Conservation (phyloP, 805 yeast species). For the Suhomyces sp. region DNA sequence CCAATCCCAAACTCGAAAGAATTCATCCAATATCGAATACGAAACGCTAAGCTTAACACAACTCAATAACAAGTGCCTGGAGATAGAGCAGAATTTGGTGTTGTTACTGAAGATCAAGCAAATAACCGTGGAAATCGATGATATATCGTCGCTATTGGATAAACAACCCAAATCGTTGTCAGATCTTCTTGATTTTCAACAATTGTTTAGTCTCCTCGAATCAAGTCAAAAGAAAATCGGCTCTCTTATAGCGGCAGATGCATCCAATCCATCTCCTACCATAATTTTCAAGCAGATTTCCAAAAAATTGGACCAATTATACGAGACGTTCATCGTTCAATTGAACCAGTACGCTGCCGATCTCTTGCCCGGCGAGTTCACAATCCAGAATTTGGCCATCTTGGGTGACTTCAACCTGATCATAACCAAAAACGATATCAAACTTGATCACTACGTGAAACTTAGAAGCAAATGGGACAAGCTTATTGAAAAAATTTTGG, state of each 20-base stretch:
- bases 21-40: background rate
- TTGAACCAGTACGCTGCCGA: constrained; percentile 15
- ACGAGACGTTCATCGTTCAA: constrained; percentile 9
- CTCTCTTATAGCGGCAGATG: background rate
- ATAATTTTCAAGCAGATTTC: constrained; percentile 6
- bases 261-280: background rate
- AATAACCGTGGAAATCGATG: background rate
- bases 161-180: constrained; percentile 7
- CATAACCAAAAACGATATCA: constrained; percentile 6
- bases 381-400: constrained; percentile 7
- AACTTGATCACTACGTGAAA: constrained; percentile 5
- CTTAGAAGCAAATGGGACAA: constrained; percentile 11
- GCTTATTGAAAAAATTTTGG: constrained; percentile 12
- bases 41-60: constrained; percentile 5
- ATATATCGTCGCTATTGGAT: constrained; percentile 5
- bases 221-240: background rate
- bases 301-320: constrained; percentile 1
- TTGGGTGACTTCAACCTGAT: constrained; percentile 12
- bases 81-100: constrained; percentile 1
- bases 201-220: constrained; percentile 8
- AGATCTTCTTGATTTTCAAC: constrained; percentile 14
- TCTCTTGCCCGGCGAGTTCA: constrained; percentile 19
- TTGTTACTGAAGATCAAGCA: background rate
- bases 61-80: constrained; percentile 6
- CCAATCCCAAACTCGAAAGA: background rate